Conservation (phyloP, 306 rosid genomes). For the Alnus rubra region DNA sequence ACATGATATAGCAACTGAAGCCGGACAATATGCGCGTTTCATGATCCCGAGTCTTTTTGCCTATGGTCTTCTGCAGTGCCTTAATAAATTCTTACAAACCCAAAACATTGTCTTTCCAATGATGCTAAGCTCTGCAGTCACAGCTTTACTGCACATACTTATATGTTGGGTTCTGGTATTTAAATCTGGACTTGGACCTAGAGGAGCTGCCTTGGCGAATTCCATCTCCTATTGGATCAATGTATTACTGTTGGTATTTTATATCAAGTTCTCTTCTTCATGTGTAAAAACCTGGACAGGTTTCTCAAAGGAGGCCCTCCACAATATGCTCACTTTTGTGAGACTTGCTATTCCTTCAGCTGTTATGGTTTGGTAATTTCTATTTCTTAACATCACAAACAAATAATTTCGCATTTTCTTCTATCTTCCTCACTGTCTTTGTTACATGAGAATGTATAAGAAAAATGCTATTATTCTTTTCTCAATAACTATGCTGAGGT, state of each 20-base stretch:
- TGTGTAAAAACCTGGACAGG: slow-evolving; percentile 69
- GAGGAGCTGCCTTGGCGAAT: slow-evolving; percentile 67
- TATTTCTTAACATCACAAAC: slow-evolving; percentile 10
- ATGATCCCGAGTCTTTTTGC: slow-evolving; percentile 69
- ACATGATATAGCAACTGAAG: slow-evolving; percentile 44
- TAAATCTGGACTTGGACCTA: slow-evolving; percentile 49
- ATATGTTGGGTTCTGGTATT: slow-evolving; percentile 57
- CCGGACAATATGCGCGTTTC: slow-evolving; percentile 51
- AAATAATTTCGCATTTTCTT: background rate
- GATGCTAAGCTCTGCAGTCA: slow-evolving; percentile 50
- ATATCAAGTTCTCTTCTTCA: slow-evolving; percentile 53
- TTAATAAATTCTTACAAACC: slow-evolving; percentile 54
- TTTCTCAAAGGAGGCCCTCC: slow-evolving; percentile 55
- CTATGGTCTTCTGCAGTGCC: slow-evolving; percentile 59
- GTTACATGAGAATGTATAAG: background rate
- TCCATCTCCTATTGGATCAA: slow-evolving; percentile 65
- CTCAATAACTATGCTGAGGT: background rate
- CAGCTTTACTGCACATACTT: slow-evolving; percentile 42
- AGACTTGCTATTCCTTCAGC: slow-evolving; percentile 80
- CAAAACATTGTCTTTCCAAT: slow-evolving; percentile 75
- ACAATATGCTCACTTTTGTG: slow-evolving; percentile 42
- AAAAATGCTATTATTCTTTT: background rate
- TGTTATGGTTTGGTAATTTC: slow-evolving; percentile 73
- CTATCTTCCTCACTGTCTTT: background rate
- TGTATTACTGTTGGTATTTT: slow-evolving; percentile 43